Percentiles rank a stretch among this genome's conserved stretches.
phyloP scores from a whole-genome alignment of 1,139 yeast species.

The Debaryomycetaceae sp. region DNA sequence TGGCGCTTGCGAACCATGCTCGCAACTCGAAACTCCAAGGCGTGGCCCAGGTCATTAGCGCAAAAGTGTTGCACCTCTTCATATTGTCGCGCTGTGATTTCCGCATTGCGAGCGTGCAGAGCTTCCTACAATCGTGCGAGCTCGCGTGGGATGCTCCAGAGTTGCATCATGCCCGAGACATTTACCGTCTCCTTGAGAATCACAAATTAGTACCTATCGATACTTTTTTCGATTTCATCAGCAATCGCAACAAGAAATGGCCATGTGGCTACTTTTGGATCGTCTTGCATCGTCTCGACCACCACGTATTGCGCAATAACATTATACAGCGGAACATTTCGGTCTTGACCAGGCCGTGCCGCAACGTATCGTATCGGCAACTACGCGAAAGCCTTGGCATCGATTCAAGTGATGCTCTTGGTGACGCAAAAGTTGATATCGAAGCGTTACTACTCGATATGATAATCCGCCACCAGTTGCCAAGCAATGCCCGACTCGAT shows the following conservation, averaged over 20 bases:
- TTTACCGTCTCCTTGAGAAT: neutral
- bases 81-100: constrained; percentile 25
- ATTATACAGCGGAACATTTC: constrained; percentile 23
- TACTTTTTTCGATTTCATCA: constrained; percentile 10
- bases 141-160: neutral
- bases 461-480: constrained; percentile 25
- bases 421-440: constrained; percentile 5
- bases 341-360: constrained; percentile 19
- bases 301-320: constrained; percentile 11
- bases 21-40: constrained; percentile 2
- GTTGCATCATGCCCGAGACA: neutral
- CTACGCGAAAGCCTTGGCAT: constrained; percentile 9
- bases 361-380: constrained; percentile 12
- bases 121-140: constrained; percentile 9
- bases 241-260: constrained; percentile 3
- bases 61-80: constrained; percentile 19
- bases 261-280: constrained; percentile 2
- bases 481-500: constrained; percentile 20
- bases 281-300: constrained; percentile 7
- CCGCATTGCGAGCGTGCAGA: constrained; percentile 18
- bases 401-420: too few relatives aligned
- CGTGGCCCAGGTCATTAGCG: constrained; percentile 6
- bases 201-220: constrained; percentile 11
- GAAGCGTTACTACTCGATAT: constrained; percentile 20
- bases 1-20: constrained; percentile 14